phyloP scores from a whole-genome alignment of 2,329 filamentous ascomycete genomes.

The Ustulina deusta region DNA sequence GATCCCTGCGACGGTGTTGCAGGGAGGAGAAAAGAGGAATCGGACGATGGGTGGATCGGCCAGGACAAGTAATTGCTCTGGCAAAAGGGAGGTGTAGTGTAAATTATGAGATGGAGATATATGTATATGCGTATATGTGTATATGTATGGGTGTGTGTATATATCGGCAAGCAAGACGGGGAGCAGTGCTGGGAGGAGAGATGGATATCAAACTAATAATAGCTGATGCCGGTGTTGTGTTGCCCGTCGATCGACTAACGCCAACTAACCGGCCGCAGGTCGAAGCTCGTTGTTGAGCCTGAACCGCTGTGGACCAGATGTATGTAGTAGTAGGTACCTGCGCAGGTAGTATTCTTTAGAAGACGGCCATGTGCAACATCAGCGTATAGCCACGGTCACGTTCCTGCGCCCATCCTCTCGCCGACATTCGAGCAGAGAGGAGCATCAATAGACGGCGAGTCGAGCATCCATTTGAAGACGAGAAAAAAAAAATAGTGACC shows the following conservation, averaged over 20 bases:
- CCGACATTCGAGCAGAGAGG: slow-evolving; percentile 18
- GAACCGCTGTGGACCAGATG: slow-evolving; percentile 1
- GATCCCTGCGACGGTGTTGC: neutral
- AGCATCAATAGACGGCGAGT: slow-evolving; percentile 11
- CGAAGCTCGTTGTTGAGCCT: neutral
- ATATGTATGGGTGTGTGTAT: no score
- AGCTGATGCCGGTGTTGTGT: slow-evolving; percentile 26
- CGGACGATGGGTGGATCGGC: slow-evolving; percentile 10
- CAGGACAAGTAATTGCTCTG: neutral
- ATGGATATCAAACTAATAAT: slow-evolving; percentile 28
- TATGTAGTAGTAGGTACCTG: neutral
- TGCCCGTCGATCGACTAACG: slow-evolving; percentile 10
- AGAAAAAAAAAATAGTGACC: slow-evolving; percentile 21
- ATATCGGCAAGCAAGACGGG: no score
- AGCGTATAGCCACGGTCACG: slow-evolving; percentile 21
- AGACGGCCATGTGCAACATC: slow-evolving; percentile 23
- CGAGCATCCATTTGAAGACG: slow-evolving; percentile 17
- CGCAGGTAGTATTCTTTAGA: no score
- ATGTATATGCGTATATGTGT: no score
- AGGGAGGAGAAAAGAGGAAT: neutral
- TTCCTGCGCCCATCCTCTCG: slow-evolving; percentile 21
- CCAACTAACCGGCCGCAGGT: slow-evolving; percentile 21
- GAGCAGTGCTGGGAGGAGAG: no score
- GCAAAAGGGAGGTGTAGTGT: neutral
- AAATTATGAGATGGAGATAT: slow-evolving; percentile 12